These are phyloP conservation scores for Trypanosomatidae sp. DNA, from an alignment of 208 protist species.

Conservation along the genomic window DNA sequence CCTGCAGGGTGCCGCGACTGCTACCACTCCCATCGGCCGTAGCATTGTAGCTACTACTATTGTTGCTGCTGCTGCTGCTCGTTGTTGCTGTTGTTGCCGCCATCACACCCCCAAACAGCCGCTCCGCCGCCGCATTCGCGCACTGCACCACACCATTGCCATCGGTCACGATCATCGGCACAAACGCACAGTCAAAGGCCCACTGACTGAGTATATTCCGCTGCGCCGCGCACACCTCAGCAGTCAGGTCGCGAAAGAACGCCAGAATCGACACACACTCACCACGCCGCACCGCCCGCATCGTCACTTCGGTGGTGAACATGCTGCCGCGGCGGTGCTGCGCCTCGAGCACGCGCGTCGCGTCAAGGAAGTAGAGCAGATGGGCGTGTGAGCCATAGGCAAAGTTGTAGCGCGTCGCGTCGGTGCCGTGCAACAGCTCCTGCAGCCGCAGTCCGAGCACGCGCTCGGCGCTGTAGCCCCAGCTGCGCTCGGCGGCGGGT, in stretches of 20 bases:
- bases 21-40: neutral
- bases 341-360: neutral
- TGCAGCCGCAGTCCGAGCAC: slow-evolving; percentile 5
- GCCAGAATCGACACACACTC: neutral
- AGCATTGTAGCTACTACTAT: neutral
- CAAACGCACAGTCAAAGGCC: neutral
- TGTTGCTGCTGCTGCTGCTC: neutral
- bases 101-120: neutral
- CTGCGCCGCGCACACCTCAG: neutral
- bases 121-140: neutral
- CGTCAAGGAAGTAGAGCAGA: neutral
- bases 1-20: neutral
- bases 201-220: neutral
- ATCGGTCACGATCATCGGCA: neutral
- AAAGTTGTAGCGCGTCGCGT: neutral
- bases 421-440: neutral
- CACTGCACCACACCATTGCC: neutral
- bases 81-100: no score
- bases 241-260: neutral
- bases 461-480: slow-evolving; percentile 6
- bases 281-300: neutral
- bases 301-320: neutral
- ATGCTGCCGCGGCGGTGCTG: neutral
- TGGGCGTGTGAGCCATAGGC: neutral
- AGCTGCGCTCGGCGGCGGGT: slow-evolving; percentile 14